Evolutionary conservation across 371 early-diverging fungal species (phyloP).

Genomic region (Apophysomyces ossiformis): DNA sequence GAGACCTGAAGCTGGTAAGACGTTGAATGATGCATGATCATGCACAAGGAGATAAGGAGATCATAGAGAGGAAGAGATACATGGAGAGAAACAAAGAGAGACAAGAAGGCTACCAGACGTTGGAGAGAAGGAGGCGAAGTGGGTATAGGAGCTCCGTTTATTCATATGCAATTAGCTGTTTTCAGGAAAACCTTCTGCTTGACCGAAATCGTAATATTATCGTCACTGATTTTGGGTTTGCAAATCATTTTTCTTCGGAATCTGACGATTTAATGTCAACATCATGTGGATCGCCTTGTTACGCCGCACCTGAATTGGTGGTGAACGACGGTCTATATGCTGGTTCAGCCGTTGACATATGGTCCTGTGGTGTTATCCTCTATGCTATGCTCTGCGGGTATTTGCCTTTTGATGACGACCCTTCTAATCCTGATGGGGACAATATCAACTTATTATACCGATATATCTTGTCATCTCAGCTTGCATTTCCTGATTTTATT

Average conservation of each 20-base stretch:
- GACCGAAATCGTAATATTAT: conserved; percentile 87
- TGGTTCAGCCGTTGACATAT: conserved; percentile 95
- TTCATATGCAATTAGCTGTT: conserved; percentile 74
- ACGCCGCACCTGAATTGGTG: conserved; percentile 97
- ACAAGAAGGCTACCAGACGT: background rate
- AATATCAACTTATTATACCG: conserved; percentile 69
- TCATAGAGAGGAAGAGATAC: background rate
- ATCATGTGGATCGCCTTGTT: conserved; percentile 96
- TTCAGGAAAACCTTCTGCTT: conserved; percentile 88
- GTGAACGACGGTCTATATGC: conserved; percentile 94
- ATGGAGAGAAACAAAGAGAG: background rate
- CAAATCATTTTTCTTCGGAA: conserved; percentile 81
- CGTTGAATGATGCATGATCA: conserved; percentile 15
- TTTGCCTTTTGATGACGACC: conserved; percentile 88
- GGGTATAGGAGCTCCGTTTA: conserved; percentile 18
- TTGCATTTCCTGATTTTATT: conserved; percentile 61
- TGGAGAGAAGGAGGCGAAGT: conserved; percentile 32
- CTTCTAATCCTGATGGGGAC: conserved; percentile 71
- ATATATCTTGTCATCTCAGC: conserved; percentile 64
- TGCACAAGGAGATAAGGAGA: conserved; percentile 8
- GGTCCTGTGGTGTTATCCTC: conserved; percentile 95
- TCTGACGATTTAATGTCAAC: conserved; percentile 82
- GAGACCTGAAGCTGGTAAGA: conserved; percentile 73
- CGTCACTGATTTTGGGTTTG: conserved; percentile 99
- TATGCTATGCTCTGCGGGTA: conserved; percentile 79